Evolutionary conservation across 2,329 filamentous ascomycete genomes (phyloP), one percentile per base, ranked within the genome.

Genomic region (Chrysoporthe austroafricana): DNA sequence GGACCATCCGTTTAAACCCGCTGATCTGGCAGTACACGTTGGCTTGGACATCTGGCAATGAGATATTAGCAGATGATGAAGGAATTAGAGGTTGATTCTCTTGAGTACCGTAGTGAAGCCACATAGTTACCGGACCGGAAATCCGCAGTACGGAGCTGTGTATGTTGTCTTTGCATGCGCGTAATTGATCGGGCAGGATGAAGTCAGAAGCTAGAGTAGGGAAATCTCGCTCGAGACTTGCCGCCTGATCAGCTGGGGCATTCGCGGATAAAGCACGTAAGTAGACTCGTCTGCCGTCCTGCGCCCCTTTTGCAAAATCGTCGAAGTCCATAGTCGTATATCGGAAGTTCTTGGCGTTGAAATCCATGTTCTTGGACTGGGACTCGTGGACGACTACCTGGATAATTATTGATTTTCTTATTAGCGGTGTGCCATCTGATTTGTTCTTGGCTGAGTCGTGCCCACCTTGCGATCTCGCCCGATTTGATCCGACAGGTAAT

Each of bases 31-130:
- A 93, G 69, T 96, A 90, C 3, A 97, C 83, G 73, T 97, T 97
- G 62, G 93, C 92, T 85, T 96, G 94, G 18, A 96, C 92, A 86
- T 91, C 67, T 61, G 46, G 71, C 58, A 61, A 63, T 42, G 2
- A 32, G 39, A 26, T 4, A 14, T 63, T 9, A 62, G 48, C 39
- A 39, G 39, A 34, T 18, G 50, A 18, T 9, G 66, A 54, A 14
- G 34, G 60, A 7, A 13, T 9, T 11, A 61, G 43, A 46, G 13
- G 64, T 52, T 52, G 62, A 16, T 54, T 59, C 42, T 44, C 34
- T 79, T 79, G 76, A 32, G 91, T 89, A 79, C 96, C 92, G 80
- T 96, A 96, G 78, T 96, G 93, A 43, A 97, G 83, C 94, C 94
- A 97, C 87, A 97, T 92, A 52, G 89, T 91, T 13, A 95, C 91